Conservation (phyloP, 2,329 filamentous ascomycete genomes). For the Cadophora luteo-olivacea region DNA sequence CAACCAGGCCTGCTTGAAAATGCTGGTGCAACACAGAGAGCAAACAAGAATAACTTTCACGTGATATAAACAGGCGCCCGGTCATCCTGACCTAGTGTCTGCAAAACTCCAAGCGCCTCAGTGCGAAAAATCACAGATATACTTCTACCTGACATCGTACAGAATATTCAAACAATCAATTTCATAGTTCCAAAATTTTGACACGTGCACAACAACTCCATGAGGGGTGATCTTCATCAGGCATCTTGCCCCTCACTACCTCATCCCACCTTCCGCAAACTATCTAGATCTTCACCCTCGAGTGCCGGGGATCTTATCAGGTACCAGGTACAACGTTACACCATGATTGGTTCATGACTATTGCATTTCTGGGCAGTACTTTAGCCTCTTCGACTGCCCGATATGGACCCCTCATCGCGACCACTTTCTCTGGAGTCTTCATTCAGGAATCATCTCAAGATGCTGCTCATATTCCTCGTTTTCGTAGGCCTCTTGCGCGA, state of each 20-base stretch:
- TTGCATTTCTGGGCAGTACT: slow-evolving; percentile 13
- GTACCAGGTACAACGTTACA: slow-evolving; percentile 24
- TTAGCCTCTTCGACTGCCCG: slow-evolving; percentile 10
- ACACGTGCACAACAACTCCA: neutral
- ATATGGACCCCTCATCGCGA: slow-evolving; percentile 19
- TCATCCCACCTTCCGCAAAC: slow-evolving; percentile 11
- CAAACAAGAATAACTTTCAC: no score
- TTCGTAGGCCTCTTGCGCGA: slow-evolving; percentile 6
- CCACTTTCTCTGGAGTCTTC: neutral
- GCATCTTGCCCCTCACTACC: neutral
- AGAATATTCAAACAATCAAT: neutral
- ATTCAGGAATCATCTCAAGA: neutral
- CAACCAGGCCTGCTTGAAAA: no score
- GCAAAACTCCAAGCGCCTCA: no score
- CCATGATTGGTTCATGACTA: slow-evolving; percentile 22
- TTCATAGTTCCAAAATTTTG: neutral
- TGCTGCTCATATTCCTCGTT: slow-evolving; percentile 15
- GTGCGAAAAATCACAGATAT: no score
- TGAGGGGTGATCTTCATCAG: neutral
- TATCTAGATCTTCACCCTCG: neutral
- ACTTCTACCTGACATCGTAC: neutral
- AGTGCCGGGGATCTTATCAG: slow-evolving; percentile 13
- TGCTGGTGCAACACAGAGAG: no score
- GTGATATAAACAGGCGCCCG: no score
- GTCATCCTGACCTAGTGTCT: no score